Conservation (phyloP, 1,139 yeast species). For the Candida sp. region DNA sequence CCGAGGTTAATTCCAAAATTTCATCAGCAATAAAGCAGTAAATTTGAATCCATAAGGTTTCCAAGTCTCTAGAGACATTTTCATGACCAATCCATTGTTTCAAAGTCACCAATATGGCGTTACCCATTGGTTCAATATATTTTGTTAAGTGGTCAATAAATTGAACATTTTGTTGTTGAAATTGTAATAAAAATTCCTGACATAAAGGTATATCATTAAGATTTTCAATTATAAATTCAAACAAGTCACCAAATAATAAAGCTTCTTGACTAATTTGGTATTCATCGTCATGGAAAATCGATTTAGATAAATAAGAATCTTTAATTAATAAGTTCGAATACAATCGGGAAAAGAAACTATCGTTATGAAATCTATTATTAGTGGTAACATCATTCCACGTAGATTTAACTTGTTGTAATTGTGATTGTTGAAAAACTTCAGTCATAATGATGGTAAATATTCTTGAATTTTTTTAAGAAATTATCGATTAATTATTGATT, state of each 20-base stretch:
- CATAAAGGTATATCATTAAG: slow-evolving; percentile 25
- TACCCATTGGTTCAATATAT: slow-evolving; percentile 45
- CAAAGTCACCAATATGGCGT: slow-evolving; percentile 36
- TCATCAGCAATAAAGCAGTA: slow-evolving; percentile 40
- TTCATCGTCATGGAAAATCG: slow-evolving; percentile 21
- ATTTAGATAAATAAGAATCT: slow-evolving; percentile 21
- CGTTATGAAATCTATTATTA: slow-evolving; percentile 26
- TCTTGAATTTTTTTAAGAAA: not conserved
- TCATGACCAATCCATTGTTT: slow-evolving; percentile 34
- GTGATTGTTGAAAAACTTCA: slow-evolving; percentile 9
- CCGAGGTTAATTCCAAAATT: slow-evolving; percentile 21
- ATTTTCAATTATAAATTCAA: slow-evolving; percentile 30
- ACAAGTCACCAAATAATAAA: slow-evolving; percentile 32
- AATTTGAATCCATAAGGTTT: slow-evolving; percentile 39
- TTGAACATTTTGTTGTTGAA: slow-evolving; percentile 29
- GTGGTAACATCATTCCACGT: slow-evolving; percentile 32
- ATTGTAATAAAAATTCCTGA: slow-evolving; percentile 32
- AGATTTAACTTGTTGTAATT: slow-evolving; percentile 16
- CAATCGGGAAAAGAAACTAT: slow-evolving; percentile 25
- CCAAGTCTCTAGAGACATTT: slow-evolving; percentile 29
- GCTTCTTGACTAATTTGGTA: slow-evolving; percentile 26
- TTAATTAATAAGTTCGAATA: slow-evolving; percentile 33
- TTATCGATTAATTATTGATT: not conserved
- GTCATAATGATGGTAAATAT: slow-evolving; percentile 7
- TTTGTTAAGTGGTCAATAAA: slow-evolving; percentile 21